Evolutionary conservation across 2,329 filamentous ascomycete genomes (phyloP).

Genomic region (Byssochlamys sp.): DNA sequence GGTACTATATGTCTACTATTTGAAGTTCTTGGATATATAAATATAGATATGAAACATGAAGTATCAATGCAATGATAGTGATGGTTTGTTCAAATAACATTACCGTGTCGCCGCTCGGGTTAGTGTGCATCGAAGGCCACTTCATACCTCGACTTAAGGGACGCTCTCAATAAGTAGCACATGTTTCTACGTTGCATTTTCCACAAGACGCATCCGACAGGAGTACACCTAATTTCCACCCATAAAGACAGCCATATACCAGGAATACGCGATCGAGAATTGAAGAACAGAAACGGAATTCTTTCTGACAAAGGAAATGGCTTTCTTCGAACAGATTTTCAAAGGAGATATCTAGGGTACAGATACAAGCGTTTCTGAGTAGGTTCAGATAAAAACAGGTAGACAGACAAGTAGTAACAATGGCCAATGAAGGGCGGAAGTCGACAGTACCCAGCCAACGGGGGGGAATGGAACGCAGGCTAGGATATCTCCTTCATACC

Average conservation of each 20-base stretch:
- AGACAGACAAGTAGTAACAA: slow-evolving; percentile 19
- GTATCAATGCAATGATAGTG: neutral
- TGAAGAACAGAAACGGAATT: neutral
- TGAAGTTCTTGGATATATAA: neutral
- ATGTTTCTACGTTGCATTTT: neutral
- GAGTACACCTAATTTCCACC: neutral
- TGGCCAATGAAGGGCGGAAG: slow-evolving; percentile 18
- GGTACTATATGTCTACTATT: neutral
- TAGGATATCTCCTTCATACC: slow-evolving; percentile 9
- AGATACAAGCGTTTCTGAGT: slow-evolving; percentile 32
- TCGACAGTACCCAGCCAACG: slow-evolving; percentile 15
- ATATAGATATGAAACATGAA: neutral
- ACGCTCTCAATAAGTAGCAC: neutral
- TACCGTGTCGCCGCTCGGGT: too few species aligned
- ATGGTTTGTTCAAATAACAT: too few species aligned
- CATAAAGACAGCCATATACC: neutral
- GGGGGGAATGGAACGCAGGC: slow-evolving; percentile 11
- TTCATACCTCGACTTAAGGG: neutral
- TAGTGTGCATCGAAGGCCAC: neutral
- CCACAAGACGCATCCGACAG: neutral
- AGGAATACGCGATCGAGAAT: neutral
- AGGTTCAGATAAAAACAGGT: slow-evolving; percentile 30
- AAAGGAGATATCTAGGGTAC: slow-evolving; percentile 33
- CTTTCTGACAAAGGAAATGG: slow-evolving; percentile 2
- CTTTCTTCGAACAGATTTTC: slow-evolving; percentile 31